These are phyloP conservation scores for Aureobasidium leucospermi DNA, from an alignment of 2,329 filamentous ascomycete species.

Conservation along the genomic window DNA sequence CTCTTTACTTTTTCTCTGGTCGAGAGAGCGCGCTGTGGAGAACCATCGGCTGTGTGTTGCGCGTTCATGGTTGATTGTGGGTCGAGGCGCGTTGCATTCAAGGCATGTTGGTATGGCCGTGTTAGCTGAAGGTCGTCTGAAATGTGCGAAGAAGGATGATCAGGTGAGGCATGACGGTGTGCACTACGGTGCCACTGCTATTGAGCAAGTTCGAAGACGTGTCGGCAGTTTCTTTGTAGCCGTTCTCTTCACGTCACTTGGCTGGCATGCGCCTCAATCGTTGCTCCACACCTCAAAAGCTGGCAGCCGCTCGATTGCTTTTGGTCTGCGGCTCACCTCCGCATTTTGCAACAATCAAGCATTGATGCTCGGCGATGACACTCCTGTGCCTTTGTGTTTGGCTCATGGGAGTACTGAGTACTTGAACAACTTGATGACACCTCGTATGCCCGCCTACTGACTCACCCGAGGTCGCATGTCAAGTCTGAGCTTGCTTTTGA, in stretches of 20 bases:
- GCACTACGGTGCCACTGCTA: no score
- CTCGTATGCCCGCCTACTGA: not conserved
- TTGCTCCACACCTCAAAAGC: no score
- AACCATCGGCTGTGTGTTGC: not conserved
- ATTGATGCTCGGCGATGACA: not conserved
- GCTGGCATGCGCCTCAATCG: no score
- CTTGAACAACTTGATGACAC: not conserved
- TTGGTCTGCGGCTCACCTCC: no score
- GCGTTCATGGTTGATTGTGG: not conserved
- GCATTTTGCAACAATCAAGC: not conserved
- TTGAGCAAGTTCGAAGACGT: no score
- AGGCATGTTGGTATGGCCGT: not conserved
- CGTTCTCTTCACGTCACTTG: no score
- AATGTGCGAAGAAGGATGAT: no score
- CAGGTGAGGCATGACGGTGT: no score
- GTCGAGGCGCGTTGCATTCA: not conserved
- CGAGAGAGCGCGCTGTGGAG: not conserved
- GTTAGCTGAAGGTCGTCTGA: no score
- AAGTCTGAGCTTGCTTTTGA: not conserved
- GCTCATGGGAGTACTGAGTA: not conserved
- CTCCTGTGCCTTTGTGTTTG: not conserved
- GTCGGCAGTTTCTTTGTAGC: no score
- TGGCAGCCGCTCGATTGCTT: no score
- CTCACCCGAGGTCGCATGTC: not conserved
- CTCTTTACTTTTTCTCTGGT: conserved; percentile 12